A percentile compares a stretch with the other conserved stretches of the same genome.
These are phyloP conservation scores for Hypericum androsaemum DNA, from an alignment of 345 rosid species.

Conservation along the genomic window DNA sequence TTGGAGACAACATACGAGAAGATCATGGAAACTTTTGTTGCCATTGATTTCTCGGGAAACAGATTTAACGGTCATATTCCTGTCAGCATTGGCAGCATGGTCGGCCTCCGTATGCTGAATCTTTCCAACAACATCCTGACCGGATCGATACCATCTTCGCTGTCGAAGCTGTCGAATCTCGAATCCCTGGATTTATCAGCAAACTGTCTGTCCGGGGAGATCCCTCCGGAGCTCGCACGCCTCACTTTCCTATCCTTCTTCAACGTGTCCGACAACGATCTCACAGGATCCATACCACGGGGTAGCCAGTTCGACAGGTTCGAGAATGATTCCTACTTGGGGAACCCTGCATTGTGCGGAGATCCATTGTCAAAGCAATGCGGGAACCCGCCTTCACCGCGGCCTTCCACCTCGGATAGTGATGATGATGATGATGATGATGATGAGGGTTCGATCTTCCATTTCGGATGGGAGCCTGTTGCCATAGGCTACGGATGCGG, in stretches of 20 bases:
- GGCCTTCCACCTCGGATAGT: background rate
- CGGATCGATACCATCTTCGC: conserved; percentile 8
- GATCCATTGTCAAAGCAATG: conserved; percentile 12
- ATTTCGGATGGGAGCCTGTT: too few species aligned
- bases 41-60: conserved; percentile 17
- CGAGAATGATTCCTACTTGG: background rate
- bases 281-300: background rate
- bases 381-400: background rate
- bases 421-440: too few species aligned
- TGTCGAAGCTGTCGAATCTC: conserved; percentile 4
- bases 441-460: background rate
- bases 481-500: too few species aligned
- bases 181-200: conserved; percentile 23
- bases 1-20: background rate
- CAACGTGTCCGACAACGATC: background rate
- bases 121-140: conserved; percentile 21
- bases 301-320: conserved; percentile 4
- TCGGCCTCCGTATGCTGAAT: conserved; percentile 1
- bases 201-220: background rate
- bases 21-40: background rate
- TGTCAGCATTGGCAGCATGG: background rate
- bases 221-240: background rate
- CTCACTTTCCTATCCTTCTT: background rate
- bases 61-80: conserved; percentile 15
- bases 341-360: background rate